phyloP scores from a whole-genome alignment of 2,329 filamentous ascomycete genomes.

The Capronia americana region DNA sequence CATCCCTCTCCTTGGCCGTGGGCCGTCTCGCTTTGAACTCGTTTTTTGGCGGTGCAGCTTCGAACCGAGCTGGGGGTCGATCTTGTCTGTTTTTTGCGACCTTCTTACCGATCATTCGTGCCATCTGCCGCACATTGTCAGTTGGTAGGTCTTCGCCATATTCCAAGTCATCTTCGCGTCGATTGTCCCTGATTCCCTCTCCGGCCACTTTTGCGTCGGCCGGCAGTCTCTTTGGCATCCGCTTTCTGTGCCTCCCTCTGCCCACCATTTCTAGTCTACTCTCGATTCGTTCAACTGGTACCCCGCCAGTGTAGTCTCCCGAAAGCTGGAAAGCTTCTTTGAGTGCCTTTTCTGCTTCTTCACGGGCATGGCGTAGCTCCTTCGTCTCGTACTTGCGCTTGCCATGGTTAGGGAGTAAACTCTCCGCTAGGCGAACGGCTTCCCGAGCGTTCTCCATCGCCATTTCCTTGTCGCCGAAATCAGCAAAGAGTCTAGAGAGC shows the following conservation, averaged over 20 bases:
- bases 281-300: slow-evolving; percentile 28
- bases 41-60: slow-evolving; percentile 21
- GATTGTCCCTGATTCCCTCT: slow-evolving; percentile 34
- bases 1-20: slow-evolving; percentile 45
- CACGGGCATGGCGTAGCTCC: slow-evolving; percentile 36
- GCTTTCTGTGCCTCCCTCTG: slow-evolving; percentile 8
- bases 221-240: background rate
- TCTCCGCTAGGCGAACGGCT: slow-evolving; percentile 68
- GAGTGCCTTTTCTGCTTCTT: slow-evolving; percentile 39
- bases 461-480: slow-evolving; percentile 72
- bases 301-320: slow-evolving; percentile 14
- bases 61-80: slow-evolving; percentile 9
- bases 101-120: background rate
- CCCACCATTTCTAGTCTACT: slow-evolving; percentile 12
- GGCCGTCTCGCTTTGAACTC: slow-evolving; percentile 36
- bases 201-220: slow-evolving; percentile 18
- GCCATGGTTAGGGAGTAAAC: slow-evolving; percentile 30
- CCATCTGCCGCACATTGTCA: background rate
- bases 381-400: slow-evolving; percentile 40
- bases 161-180: slow-evolving; percentile 42
- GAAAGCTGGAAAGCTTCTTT: slow-evolving; percentile 37
- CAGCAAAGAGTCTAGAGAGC: slow-evolving; percentile 84
- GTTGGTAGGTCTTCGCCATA: slow-evolving; percentile 32
- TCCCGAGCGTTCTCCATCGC: slow-evolving; percentile 79
- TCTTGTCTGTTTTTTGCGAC: slow-evolving; percentile 17